A percentile compares a stretch with the other conserved stretches of the same genome.
These are phyloP conservation scores for Pezicula carpinea DNA, from an alignment of 2,329 filamentous ascomycete species.

Conservation along the genomic window DNA sequence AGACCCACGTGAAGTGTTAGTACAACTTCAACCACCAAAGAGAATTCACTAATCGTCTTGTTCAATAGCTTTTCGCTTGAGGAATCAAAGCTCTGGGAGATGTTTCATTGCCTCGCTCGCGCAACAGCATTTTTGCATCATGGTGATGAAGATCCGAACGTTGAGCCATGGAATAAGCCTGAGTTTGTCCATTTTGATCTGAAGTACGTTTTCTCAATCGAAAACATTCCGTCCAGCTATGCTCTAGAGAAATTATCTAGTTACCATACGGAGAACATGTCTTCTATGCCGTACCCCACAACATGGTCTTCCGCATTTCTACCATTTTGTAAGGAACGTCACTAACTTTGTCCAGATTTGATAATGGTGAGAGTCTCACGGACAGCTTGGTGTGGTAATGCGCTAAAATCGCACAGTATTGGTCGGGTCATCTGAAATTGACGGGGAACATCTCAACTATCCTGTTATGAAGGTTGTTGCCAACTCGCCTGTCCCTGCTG, in stretches of 20 bases:
- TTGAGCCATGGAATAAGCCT: background rate
- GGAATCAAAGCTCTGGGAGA: background rate
- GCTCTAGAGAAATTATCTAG: background rate
- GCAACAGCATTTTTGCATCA: background rate
- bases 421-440: too few relatives aligned
- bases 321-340: too few relatives aligned
- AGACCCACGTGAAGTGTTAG: background rate
- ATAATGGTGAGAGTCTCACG: too few relatives aligned
- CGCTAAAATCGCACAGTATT: too few relatives aligned
- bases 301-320: too few relatives aligned
- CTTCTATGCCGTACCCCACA: background rate
- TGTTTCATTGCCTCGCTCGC: background rate
- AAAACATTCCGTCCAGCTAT: background rate
- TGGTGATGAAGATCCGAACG: background rate
- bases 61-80: background rate
- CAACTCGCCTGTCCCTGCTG: too few relatives aligned
- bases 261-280: background rate
- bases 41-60: background rate
- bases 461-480: too few relatives aligned
- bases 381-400: too few relatives aligned
- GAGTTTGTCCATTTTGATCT: slow-evolving; percentile 1
- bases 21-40: background rate
- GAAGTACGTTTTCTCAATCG: background rate
- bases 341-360: too few relatives aligned
- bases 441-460: too few relatives aligned